Base-by-base conservation (phyloP, 1,284 basidiomycete species). In the Taiwanofungus camphoratus region DNA sequence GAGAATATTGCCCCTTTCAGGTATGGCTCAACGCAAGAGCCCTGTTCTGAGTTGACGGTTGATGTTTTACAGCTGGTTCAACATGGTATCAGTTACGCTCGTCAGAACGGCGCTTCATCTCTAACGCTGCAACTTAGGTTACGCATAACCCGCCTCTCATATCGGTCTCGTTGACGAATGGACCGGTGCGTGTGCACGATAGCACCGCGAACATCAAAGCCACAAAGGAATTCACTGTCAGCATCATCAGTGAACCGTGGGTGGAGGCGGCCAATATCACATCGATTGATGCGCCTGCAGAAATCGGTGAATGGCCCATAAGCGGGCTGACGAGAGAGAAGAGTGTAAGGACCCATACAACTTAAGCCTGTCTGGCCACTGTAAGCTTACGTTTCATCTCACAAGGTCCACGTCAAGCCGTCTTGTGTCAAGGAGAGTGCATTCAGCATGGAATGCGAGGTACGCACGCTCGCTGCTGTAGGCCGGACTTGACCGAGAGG, bases 171-270 rank as follows among this genome's bases (percentile, higher is more conserved):
- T 74, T 82, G 34, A 20, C 60, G 15, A 57, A 76, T 39, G 64
- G 68, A 5, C 13, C 59, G 15, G 58, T 62, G n/a, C 64, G 65
- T 20, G 61, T 68, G 34, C 82, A 83, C 64, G 84, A 91, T 58
- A 83, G 81, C 1, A 69, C 77, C 38, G 68, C 70, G 44, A 90
- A 90, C 55, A 82, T 90, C 52, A 65, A 76, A 36, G 62, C 66
- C 1, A 82, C 77, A 4, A 80, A 79, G 52, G 72, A 83, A 56
- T 92, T 91, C 59, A 81, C 79, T 5, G 78, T 86, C 34, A 85
- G 79, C 55, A 81, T 91, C 49, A 81, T 91, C 54, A 84, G 80
- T 49, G 85, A 89, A 59, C 66, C 79, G 0, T 85, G 87, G 57
- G 65, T 81, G 33, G 82, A 87, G 57, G 82, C 85, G 2, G 78